Conservation (phyloP, 1,139 yeast genomes). For the Yamadazyma sp. region DNA sequence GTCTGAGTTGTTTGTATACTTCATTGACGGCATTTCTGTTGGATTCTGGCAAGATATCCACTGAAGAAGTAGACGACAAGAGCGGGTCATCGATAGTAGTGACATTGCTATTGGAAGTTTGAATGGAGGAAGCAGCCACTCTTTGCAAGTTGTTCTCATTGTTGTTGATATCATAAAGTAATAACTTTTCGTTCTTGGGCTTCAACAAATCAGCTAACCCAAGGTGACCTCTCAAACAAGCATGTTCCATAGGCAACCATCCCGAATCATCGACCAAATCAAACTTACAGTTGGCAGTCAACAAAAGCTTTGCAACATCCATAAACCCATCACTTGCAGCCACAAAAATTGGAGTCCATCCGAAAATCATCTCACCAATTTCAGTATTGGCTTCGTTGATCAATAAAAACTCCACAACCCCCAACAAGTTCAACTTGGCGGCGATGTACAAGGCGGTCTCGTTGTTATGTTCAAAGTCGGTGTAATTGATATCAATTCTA, state of each 20-base stretch:
- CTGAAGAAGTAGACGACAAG: constrained; percentile 23
- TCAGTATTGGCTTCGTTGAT: constrained; percentile 65
- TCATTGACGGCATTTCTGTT: constrained; percentile 35
- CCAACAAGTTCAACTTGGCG: constrained; percentile 57
- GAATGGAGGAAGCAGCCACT: constrained; percentile 20
- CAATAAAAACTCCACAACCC: constrained; percentile 58
- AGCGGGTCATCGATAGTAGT: constrained; percentile 13
- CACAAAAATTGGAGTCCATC: constrained; percentile 93
- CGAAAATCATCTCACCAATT: constrained; percentile 73
- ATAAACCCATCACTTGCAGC: constrained; percentile 85
- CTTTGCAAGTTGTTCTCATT: constrained; percentile 40
- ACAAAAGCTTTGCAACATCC: constrained; percentile 56
- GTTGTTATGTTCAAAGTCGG: constrained; percentile 56
- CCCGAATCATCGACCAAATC: constrained; percentile 79
- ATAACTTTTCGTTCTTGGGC: constrained; percentile 39
- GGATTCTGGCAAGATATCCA: constrained; percentile 44
- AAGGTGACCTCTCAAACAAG: constrained; percentile 86
- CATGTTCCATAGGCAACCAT: constrained; percentile 97
- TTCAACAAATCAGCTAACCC: constrained; percentile 61
- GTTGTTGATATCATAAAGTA: constrained; percentile 40
- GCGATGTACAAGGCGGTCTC: constrained; percentile 87
- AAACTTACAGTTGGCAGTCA: constrained; percentile 53
- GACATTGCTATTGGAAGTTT: constrained; percentile 13
- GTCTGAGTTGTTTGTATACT: constrained; percentile 42
- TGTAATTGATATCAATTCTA: constrained; percentile 64